Conservation (phyloP, 768 basidiomycete species). For the Kwoniella bestiolae region DNA sequence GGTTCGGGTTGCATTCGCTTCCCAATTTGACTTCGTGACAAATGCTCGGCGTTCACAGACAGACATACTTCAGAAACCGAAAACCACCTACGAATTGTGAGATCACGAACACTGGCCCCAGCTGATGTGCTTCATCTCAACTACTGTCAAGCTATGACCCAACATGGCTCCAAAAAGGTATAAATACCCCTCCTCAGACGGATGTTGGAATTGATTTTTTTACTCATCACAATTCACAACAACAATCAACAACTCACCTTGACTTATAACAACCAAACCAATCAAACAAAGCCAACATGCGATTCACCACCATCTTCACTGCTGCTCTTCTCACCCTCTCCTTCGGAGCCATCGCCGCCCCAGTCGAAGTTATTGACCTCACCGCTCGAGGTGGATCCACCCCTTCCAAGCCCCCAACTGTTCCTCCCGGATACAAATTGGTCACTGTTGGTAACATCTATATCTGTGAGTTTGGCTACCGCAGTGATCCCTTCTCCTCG, state of each 20-base stretch:
- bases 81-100: neutral
- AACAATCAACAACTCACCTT: neutral
- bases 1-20: neutral
- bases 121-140: too few relatives aligned
- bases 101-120: neutral
- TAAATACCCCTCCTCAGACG: constrained; percentile 10
- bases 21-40: neutral
- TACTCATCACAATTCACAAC: constrained; percentile 5
- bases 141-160: neutral
- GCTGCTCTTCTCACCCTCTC: constrained; percentile 19
- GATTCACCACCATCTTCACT: constrained; percentile 17
- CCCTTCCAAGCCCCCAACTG: constrained; percentile 1
- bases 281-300: constrained; percentile 14
- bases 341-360: constrained; percentile 13
- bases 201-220: neutral
- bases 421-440: constrained; percentile 10
- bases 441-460: constrained; percentile 13
- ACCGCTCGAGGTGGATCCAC: constrained; percentile 16
- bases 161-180: neutral
- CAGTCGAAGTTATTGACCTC: constrained; percentile 9
- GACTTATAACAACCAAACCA: neutral
- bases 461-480: constrained; percentile 11
- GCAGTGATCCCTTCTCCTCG: neutral
- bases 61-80: neutral
- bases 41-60: neutral